Conservation (phyloP, 2,329 filamentous ascomycete genomes). For the Paradendryphiella salina region DNA sequence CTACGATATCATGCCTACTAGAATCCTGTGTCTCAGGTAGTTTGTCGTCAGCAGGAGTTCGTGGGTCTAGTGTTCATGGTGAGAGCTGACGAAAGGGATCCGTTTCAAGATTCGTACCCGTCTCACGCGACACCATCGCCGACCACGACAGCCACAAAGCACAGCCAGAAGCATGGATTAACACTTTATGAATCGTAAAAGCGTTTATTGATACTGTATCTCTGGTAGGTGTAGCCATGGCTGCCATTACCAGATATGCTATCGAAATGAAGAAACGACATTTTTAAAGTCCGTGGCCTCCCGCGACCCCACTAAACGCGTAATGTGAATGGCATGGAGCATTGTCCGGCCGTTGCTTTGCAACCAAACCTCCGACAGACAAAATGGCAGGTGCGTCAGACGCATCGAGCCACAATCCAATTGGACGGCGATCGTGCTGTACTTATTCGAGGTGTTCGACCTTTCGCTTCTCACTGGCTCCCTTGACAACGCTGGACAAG, state of each 20-base stretch:
- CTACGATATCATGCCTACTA: conserved; percentile 4
- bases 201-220: not conserved
- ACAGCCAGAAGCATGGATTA: no score
- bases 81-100: not conserved
- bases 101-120: not conserved
- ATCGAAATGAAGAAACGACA: not conserved
- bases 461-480: conserved; percentile 46
- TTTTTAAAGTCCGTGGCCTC: not conserved
- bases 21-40: conserved; percentile 2
- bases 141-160: no score
- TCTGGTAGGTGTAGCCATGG: not conserved
- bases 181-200: no score
- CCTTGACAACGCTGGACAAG: conserved; percentile 51
- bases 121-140: not conserved
- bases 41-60: not conserved
- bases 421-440: not conserved
- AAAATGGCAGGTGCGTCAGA: not conserved
- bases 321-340: not conserved
- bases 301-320: not conserved
- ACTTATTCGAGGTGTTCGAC: conserved; percentile 28
- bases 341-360: not conserved
- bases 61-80: not conserved
- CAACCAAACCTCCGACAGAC: not conserved
- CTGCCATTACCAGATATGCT: not conserved
- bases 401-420: not conserved